Percentiles rank a stretch among this genome's conserved stretches.
Conservation (phyloP, 306 rosid genomes). For the Crataegus laevigata region DNA sequence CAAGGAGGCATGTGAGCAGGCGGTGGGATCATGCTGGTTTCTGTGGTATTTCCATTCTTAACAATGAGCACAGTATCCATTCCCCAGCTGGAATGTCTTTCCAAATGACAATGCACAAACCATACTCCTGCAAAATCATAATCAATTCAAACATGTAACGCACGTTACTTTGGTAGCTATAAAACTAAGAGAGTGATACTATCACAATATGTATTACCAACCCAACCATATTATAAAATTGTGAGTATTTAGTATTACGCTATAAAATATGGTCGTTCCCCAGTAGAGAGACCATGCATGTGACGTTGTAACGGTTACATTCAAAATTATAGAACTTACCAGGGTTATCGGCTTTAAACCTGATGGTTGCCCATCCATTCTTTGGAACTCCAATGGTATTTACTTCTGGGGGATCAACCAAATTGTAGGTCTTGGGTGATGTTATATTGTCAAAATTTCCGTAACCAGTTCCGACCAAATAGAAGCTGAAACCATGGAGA, state of each 20-base stretch:
- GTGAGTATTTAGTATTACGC: too few species aligned
- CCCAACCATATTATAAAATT: too few species aligned
- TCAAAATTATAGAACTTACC: constrained; percentile 9
- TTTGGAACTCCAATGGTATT: constrained; percentile 27
- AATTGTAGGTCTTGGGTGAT: constrained; percentile 17
- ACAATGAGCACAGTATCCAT: constrained; percentile 23
- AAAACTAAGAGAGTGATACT: too few species aligned
- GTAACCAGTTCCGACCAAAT: constrained; percentile 25
- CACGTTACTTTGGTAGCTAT: too few species aligned
- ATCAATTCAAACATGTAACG: neutral
- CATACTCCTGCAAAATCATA: constrained; percentile 25
- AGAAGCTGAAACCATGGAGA: constrained; percentile 43
- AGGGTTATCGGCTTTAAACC: constrained; percentile 34
- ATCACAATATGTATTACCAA: too few species aligned
- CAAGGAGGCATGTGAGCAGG: constrained; percentile 18
- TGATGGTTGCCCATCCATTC: constrained; percentile 37
- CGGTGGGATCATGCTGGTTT: constrained; percentile 6
- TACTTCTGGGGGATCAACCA: constrained; percentile 24
- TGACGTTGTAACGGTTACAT: neutral
- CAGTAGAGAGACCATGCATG: too few species aligned
- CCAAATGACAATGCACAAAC: constrained; percentile 25
- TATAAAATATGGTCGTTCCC: too few species aligned
- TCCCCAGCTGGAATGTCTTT: constrained; percentile 21
- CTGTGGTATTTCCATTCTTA: constrained; percentile 11
- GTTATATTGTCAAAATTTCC: constrained; percentile 17